Evolutionary conservation across 768 basidiomycete genomes (phyloP), one percentile per base, ranked within the genome.

Genomic region (Collybia mongolica): DNA sequence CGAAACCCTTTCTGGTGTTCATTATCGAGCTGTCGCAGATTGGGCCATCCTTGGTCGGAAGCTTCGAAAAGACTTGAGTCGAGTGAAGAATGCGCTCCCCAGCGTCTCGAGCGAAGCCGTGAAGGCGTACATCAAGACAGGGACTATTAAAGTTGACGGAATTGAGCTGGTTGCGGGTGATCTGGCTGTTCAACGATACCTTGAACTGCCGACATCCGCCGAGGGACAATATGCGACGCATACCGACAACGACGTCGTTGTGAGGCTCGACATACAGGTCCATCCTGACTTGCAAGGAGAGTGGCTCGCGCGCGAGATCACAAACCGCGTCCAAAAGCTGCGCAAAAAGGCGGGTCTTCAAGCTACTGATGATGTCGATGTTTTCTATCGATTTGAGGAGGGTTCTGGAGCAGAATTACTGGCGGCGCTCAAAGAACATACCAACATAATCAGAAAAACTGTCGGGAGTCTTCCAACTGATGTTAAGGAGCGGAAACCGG

Each of bases 291-390:
- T 98, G 39, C 83, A 86, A 66, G 76, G 83, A 44, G 90, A 98
- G 73, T 94, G 92, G 76, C 76, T 94, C 20, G 86, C 91, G 40
- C 82, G 97, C 39, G 92, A 96, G 67, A 68, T 98, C 56, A 88
- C 89, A 55, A 96, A 94, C 57, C 87, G 95, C 47, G 86, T 98
- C 38, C 97, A 99, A 73, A 93, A 91, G 65, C 74, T 98, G 53
- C 80, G 97, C 59, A 99, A 99, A 74, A 93, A 94, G 69, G 94
- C 93, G 1, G 93, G 94, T 12, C 75, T 98, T 55, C 93, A 94
- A 68, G 88, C 96, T 17, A 94, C 93, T 6, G 97, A 99, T 64
- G 92, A 97, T 63, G 84, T 98, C 23, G 79, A 90, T 46, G 81
- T 97, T 36, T 95, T 86, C 70, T 94, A 94, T 72, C 69, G 70